phyloP scores from a whole-genome alignment of 2,329 filamentous ascomycete genomes.

The Cordyceps tenuipes region DNA sequence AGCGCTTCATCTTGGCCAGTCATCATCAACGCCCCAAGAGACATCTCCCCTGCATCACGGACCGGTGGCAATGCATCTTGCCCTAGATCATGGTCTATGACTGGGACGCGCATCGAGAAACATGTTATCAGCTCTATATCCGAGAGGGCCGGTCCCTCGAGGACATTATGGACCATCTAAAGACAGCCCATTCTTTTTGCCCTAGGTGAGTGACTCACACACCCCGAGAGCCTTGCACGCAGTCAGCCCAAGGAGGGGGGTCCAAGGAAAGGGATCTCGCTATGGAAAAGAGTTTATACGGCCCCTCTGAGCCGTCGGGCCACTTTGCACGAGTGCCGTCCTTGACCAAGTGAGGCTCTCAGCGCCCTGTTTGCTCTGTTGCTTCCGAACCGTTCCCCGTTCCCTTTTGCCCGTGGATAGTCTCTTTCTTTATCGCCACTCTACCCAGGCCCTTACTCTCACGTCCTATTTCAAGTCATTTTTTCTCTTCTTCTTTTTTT shows the following conservation, averaged over 20 bases:
- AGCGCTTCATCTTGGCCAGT: background rate
- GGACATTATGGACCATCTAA: slow-evolving; percentile 67
- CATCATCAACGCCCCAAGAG: background rate
- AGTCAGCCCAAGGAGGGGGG: slow-evolving; percentile 6
- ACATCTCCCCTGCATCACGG: background rate
- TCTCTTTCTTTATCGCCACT: background rate
- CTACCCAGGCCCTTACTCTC: background rate
- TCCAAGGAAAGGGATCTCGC: background rate
- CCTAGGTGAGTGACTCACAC: slow-evolving; percentile 55
- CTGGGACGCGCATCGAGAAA: slow-evolving; percentile 36
- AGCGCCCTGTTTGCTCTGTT: background rate
- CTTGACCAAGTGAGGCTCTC: background rate
- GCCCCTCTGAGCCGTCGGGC: background rate
- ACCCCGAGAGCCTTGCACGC: slow-evolving; percentile 7
- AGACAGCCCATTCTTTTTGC: slow-evolving; percentile 53
- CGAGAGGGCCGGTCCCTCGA: slow-evolving; percentile 64
- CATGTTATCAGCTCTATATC: slow-evolving; percentile 58
- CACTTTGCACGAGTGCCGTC: background rate
- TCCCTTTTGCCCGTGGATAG: background rate
- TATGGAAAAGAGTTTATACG: background rate
- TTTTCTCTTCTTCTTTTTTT: background rate
- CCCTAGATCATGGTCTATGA: slow-evolving; percentile 35
- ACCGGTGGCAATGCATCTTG: slow-evolving; percentile 4
- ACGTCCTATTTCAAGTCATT: background rate
- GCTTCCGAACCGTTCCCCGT: background rate